phyloP scores from a whole-genome alignment of 257 asterid genomes.

The Thymus quinquecostatus region DNA sequence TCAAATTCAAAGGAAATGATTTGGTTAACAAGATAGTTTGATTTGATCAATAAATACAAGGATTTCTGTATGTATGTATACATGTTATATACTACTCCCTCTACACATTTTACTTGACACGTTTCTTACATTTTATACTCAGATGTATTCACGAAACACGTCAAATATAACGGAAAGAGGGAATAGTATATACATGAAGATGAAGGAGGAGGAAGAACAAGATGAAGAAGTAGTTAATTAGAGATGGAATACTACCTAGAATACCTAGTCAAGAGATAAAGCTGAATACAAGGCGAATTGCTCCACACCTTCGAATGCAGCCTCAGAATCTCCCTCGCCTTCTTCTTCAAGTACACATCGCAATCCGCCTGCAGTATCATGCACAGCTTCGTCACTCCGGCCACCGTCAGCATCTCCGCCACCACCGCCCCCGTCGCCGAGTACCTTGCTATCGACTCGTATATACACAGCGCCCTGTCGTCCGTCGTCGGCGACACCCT shows the following conservation, averaged over 20 bases:
- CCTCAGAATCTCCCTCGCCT: constrained; percentile 73
- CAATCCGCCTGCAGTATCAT: constrained; percentile 88
- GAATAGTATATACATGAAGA: too few relatives aligned
- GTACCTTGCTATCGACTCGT: constrained; percentile 55
- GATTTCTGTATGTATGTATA: neutral
- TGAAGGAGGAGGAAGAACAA: neutral
- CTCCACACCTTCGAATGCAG: constrained; percentile 72
- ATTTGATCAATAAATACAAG: neutral
- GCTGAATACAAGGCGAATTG: constrained; percentile 82
- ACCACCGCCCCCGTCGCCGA: constrained; percentile 68
- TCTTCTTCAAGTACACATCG: constrained; percentile 62
- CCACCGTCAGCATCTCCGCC: constrained; percentile 79
- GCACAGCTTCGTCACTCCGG: constrained; percentile 84
- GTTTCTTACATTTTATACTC: too few relatives aligned
- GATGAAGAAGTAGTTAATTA: neutral
- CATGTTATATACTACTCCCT: too few relatives aligned
- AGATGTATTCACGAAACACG: too few relatives aligned
- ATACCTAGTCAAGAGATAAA: constrained; percentile 68
- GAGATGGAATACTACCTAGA: constrained; percentile 32
- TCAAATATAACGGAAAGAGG: too few relatives aligned
- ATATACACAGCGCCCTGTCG: constrained; percentile 54
- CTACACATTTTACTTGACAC: too few relatives aligned
- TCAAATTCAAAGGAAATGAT: neutral
- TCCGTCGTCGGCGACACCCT: constrained; percentile 69
- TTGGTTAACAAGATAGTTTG: neutral